phyloP scores from a whole-genome alignment of 2,329 filamentous ascomycete species.

The Phyllosticta citribraziliensis region DNA sequence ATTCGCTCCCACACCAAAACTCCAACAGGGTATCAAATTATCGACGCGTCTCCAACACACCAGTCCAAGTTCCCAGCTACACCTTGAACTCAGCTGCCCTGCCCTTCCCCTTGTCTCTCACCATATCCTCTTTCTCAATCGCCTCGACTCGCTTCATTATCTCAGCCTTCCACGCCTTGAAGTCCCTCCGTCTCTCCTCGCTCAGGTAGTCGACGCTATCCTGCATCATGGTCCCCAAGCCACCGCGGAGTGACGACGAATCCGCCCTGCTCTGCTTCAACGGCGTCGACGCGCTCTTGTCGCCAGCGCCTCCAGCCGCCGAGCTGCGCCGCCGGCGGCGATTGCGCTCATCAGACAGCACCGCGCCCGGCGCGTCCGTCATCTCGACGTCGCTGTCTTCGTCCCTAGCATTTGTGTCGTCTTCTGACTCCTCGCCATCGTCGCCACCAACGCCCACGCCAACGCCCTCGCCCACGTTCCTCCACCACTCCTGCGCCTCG shows the following conservation, averaged over 20 bases:
- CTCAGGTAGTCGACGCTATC: conserved; percentile 63
- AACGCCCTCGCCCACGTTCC: conserved; percentile 8
- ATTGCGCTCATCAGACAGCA: background rate
- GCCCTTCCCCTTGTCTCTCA: background rate
- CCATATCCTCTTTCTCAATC: conserved; percentile 3
- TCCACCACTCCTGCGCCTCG: conserved; percentile 14
- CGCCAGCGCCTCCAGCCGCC: conserved; percentile 10
- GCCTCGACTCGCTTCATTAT: conserved; percentile 46
- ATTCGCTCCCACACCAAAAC: no score
- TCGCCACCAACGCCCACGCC: conserved; percentile 16
- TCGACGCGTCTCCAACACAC: background rate
- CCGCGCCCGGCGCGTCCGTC: background rate
- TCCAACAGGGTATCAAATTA: no score
- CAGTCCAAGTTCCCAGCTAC: background rate
- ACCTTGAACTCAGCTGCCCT: background rate
- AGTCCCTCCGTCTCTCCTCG: conserved; percentile 51
- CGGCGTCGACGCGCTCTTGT: background rate
- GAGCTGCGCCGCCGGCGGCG: conserved; percentile 25
- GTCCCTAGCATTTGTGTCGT: conserved; percentile 27
- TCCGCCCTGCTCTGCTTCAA: conserved; percentile 25
- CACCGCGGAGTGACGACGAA: conserved; percentile 27
- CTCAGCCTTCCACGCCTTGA: conserved; percentile 52
- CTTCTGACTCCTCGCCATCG: conserved; percentile 13
- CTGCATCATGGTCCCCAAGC: conserved; percentile 61
- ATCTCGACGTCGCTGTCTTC: conserved; percentile 30